Percentiles rank a stretch among this genome's conserved stretches.
phyloP scores from a whole-genome alignment of 768 basidiomycete species.

The Lanmaoa pseudosensibilis region DNA sequence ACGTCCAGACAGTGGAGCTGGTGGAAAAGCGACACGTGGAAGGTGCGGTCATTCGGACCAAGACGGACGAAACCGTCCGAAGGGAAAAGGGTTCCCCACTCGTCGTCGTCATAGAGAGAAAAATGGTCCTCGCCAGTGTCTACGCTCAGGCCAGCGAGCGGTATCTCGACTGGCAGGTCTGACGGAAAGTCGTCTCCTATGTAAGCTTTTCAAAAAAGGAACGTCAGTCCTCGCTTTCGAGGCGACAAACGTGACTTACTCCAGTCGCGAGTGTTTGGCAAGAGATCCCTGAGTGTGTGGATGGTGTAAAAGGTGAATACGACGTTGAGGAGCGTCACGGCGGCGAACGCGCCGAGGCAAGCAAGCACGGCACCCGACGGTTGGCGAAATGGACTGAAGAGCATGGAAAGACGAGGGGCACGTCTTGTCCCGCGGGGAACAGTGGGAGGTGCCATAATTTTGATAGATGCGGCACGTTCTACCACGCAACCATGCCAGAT shows the following conservation, averaged over 20 bases:
- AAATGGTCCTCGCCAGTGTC: constrained; percentile 28
- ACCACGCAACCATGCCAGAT: neutral
- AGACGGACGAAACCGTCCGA: constrained; percentile 37
- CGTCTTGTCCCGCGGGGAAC: neutral
- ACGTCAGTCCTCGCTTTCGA: too few relatives aligned
- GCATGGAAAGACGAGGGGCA: neutral
- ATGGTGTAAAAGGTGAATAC: constrained; percentile 20
- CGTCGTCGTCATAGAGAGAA: constrained; percentile 34
- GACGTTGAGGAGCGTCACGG: constrained; percentile 27
- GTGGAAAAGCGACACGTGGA: constrained; percentile 44
- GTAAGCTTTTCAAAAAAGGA: constrained; percentile 16
- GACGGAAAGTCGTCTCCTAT: constrained; percentile 33
- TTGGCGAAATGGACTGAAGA: neutral
- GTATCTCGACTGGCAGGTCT: constrained; percentile 32
- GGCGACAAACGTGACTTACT: constrained; percentile 14
- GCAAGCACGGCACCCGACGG: neutral
- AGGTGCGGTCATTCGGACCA: constrained; percentile 35
- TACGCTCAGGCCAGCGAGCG: constrained; percentile 30
- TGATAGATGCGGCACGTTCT: neutral
- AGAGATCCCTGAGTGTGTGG: constrained; percentile 8
- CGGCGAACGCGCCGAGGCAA: constrained; percentile 22
- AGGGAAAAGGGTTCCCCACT: constrained; percentile 37
- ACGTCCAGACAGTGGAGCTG: constrained; percentile 48
- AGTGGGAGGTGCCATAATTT: constrained; percentile 4
- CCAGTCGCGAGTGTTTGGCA: constrained; percentile 23